Conservation (phyloP, 2,329 filamentous ascomycete genomes). For the Shiraia bambusicola region DNA sequence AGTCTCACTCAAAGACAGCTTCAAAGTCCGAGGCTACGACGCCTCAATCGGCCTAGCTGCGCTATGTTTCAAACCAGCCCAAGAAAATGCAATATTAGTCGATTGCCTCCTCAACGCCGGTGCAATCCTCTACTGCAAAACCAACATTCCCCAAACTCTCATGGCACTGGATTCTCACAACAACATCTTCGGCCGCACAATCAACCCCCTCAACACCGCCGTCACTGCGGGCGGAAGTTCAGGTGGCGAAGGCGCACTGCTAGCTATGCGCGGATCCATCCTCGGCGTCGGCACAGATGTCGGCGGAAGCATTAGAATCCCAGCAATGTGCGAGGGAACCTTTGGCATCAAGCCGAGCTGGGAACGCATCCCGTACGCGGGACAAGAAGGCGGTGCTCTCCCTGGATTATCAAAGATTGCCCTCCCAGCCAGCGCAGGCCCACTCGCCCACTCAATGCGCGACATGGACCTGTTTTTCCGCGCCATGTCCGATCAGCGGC, state of each 20-base stretch:
- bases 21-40: constrained; percentile 51
- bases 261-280: constrained; percentile 52
- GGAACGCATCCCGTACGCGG: constrained; percentile 54
- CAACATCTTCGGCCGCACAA: constrained; percentile 49
- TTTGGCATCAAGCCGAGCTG: constrained; percentile 52
- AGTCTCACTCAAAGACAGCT: constrained; percentile 53
- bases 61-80: constrained; percentile 47
- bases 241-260: constrained; percentile 56
- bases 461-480: constrained; percentile 58
- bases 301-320: constrained; percentile 56
- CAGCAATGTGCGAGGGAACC: constrained; percentile 53
- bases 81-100: constrained; percentile 45
- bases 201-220: constrained; percentile 52
- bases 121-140: constrained; percentile 56
- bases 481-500: constrained; percentile 54
- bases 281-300: constrained; percentile 58
- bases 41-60: constrained; percentile 46
- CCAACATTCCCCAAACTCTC: constrained; percentile 58
- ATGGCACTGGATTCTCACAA: constrained; percentile 57
- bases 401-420: constrained; percentile 51
- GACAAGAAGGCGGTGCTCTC: constrained; percentile 52
- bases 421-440: constrained; percentile 50
- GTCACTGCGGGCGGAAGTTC: constrained; percentile 56
- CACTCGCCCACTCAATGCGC: constrained; percentile 50
- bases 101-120: constrained; percentile 48